These are phyloP conservation scores for Moesziomyces sp. DNA, from an alignment of 1,284 basidiomycete species.

Conservation along the genomic window DNA sequence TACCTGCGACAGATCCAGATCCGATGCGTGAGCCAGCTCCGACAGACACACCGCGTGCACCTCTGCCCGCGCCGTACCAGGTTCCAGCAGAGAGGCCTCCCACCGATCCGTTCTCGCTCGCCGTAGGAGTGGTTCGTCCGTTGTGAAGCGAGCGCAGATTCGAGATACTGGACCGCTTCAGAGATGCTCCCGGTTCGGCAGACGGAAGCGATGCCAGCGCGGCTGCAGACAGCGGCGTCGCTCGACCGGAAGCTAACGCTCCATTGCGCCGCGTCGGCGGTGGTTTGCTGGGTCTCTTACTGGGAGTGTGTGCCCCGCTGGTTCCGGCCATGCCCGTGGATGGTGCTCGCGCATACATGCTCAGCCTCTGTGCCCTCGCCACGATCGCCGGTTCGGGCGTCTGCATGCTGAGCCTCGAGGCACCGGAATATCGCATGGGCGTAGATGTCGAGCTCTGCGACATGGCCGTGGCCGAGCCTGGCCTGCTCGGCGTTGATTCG, in stretches of 20 bases:
- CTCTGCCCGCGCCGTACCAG: constrained; percentile 33
- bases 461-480: constrained; percentile 53
- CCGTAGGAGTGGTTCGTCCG: constrained; percentile 52
- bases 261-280: constrained; percentile 44
- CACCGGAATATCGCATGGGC: constrained; percentile 40
- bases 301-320: constrained; percentile 9
- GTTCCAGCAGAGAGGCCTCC: constrained; percentile 45
- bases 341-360: constrained; percentile 52
- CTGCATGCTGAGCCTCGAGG: constrained; percentile 56
- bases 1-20: constrained; percentile 35
- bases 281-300: constrained; percentile 56
- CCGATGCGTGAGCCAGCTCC: constrained; percentile 27
- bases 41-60: constrained; percentile 18
- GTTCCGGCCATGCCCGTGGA: constrained; percentile 35
- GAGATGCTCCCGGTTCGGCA: constrained; percentile 39
- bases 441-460: constrained; percentile 47
- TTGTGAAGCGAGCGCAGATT: constrained; percentile 46
- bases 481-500: constrained; percentile 27
- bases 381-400: constrained; percentile 62
- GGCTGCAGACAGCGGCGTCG: constrained; percentile 59
- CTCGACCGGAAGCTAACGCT: constrained; percentile 37
- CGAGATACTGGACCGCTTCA: constrained; percentile 47
- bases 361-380: constrained; percentile 55
- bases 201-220: constrained; percentile 55
- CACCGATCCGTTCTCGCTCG: constrained; percentile 49